phyloP scores from a whole-genome alignment of 2,329 filamentous ascomycete genomes.

The Nigrospora osmanthi region DNA sequence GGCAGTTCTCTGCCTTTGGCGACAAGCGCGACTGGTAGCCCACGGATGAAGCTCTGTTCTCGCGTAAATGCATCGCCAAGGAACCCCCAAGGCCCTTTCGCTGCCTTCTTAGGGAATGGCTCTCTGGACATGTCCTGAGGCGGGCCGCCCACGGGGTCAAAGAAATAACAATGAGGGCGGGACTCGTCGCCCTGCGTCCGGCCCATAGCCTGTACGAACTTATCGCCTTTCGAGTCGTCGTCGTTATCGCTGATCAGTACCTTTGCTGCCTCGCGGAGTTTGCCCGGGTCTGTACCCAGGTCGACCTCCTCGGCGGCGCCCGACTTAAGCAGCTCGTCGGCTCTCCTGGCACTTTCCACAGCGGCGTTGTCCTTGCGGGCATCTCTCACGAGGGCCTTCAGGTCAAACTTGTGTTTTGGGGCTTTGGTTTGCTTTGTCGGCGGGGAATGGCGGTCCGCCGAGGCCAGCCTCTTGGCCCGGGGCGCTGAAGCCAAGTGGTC shows the following conservation, averaged over 20 bases:
- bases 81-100: conserved; percentile 36
- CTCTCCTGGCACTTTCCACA: conserved; percentile 44
- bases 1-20: conserved; percentile 39
- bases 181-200: conserved; percentile 32
- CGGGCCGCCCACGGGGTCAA: conserved; percentile 25
- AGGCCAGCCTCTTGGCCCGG: conserved; percentile 36
- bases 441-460: conserved; percentile 33
- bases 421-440: conserved; percentile 32
- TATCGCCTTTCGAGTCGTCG: conserved; percentile 19
- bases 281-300: conserved; percentile 6
- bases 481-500: conserved; percentile 28
- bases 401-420: conserved; percentile 53
- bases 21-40: conserved; percentile 50
- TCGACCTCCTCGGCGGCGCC: conserved; percentile 11
- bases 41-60: conserved; percentile 53
- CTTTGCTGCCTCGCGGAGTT: conserved; percentile 33
- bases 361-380: conserved; percentile 51
- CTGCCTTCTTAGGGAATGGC: conserved; percentile 28
- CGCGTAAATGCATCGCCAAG: conserved; percentile 41
- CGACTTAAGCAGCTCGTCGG: conserved; percentile 25
- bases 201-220: conserved; percentile 37
- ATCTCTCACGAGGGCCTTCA: conserved; percentile 54
- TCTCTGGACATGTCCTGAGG: conserved; percentile 13
- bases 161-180: conserved; percentile 42
- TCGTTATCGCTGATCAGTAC: conserved; percentile 23